Conservation (phyloP, 2,329 filamentous ascomycete genomes). For the Fonsecaea pugnacius region DNA sequence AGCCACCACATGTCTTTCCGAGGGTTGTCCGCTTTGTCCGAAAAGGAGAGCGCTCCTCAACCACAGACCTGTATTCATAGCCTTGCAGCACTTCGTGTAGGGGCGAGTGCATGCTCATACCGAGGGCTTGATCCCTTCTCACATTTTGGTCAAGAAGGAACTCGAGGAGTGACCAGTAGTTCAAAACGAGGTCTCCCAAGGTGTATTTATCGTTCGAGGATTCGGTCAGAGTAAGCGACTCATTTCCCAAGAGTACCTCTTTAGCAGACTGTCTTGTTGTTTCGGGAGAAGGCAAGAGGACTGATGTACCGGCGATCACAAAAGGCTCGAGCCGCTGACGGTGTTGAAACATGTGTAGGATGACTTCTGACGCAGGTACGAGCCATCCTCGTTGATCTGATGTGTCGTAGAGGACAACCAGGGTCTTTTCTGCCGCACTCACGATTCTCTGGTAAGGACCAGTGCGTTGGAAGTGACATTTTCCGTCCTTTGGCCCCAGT, state of each 20-base stretch:
- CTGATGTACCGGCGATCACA: neutral
- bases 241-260: neutral
- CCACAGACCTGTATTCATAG: constrained; percentile 9
- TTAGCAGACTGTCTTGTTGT: neutral
- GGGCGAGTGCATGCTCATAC: neutral
- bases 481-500: neutral
- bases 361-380: neutral
- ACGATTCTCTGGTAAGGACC: neutral
- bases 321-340: neutral
- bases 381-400: neutral
- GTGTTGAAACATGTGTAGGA: neutral
- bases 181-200: constrained; percentile 3
- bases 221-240: neutral
- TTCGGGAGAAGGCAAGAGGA: neutral
- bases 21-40: constrained; percentile 3
- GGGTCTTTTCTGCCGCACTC: neutral
- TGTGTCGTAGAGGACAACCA: neutral
- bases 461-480: neutral
- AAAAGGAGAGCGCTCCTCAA: constrained; percentile 11
- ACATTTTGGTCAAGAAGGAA: constrained; percentile 9
- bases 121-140: constrained; percentile 2
- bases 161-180: constrained; percentile 7
- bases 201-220: neutral
- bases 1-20: neutral
- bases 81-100: constrained; percentile 1